Evolutionary conservation across 2,329 filamentous ascomycete genomes (phyloP).

Genomic region (Chrysosporium keratinophilum): DNA sequence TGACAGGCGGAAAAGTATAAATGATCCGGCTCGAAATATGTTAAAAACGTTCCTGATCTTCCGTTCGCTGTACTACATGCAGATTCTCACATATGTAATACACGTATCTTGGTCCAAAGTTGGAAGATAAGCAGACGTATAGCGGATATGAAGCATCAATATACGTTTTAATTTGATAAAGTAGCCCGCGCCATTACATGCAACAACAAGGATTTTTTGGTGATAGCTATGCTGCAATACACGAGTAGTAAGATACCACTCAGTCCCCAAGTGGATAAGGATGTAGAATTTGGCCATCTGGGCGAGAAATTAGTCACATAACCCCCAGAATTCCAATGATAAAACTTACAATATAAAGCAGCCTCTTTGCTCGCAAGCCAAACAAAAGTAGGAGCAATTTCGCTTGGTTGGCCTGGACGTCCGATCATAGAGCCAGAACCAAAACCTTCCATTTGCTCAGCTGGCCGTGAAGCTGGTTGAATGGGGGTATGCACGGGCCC

Average conservation of each 20-base stretch:
- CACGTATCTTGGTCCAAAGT: too few relatives aligned
- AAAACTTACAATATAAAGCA: slow-evolving; percentile 25
- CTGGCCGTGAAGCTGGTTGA: slow-evolving; percentile 27
- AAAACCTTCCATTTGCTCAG: slow-evolving; percentile 29
- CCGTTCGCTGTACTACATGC: too few relatives aligned
- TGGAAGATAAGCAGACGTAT: too few relatives aligned
- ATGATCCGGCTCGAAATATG: too few relatives aligned
- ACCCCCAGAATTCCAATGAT: not conserved
- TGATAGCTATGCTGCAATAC: not conserved
- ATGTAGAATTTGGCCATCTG: slow-evolving; percentile 30
- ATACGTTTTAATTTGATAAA: too few relatives aligned
- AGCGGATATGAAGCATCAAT: too few relatives aligned
- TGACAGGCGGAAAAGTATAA: not conserved
- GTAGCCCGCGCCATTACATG: too few relatives aligned
- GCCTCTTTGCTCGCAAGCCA: slow-evolving; percentile 30
- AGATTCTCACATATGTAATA: too few relatives aligned
- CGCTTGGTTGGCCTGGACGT: slow-evolving; percentile 31
- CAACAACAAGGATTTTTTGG: too few relatives aligned
- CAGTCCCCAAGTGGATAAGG: slow-evolving; percentile 27
- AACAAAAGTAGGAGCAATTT: slow-evolving; percentile 33
- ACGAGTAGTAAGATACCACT: not conserved
- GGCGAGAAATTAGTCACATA: not conserved
- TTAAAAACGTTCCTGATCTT: too few relatives aligned
- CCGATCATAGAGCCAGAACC: slow-evolving; percentile 24
- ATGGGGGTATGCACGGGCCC: slow-evolving; percentile 29